Percentiles rank a stretch among this genome's conserved stretches.
These are phyloP conservation scores for Pythium vanterpoolii DNA, from an alignment of 352 stramenopile genomes.

Conservation along the genomic window DNA sequence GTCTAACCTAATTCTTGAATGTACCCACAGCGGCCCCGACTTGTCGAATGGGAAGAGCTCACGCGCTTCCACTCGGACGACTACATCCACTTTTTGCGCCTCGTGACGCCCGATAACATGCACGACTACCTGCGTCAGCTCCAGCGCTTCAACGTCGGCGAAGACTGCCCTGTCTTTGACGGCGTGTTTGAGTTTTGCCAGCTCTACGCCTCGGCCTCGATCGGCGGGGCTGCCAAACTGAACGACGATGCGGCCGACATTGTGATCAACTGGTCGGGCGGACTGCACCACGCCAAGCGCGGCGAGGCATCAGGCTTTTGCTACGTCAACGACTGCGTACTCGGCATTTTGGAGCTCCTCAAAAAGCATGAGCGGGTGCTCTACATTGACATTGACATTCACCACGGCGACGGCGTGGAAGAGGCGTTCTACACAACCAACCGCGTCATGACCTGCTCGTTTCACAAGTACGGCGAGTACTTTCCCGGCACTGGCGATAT, in stretches of 20 bases:
- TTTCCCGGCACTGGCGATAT: constrained; percentile 96
- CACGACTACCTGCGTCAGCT: constrained; percentile 93
- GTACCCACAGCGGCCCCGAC: constrained; percentile 78
- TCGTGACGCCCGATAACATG: constrained; percentile 99
- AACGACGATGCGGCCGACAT: constrained; percentile 96
- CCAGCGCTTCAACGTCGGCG: constrained; percentile 97
- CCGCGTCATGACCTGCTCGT: constrained; percentile 97
- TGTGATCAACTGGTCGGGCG: constrained; percentile 99
- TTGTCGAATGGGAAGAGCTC: constrained; percentile 96
- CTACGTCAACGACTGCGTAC: constrained; percentile 99
- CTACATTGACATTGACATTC: constrained; percentile 99
- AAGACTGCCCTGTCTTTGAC: constrained; percentile 99
- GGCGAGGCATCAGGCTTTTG: constrained; percentile 98
- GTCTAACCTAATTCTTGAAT: constrained; percentile 5
- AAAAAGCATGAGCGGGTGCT: constrained; percentile 97
- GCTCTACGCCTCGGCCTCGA: constrained; percentile 96
- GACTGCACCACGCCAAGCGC: constrained; percentile 98
- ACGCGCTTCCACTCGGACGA: constrained; percentile 99
- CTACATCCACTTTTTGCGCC: constrained; percentile 99
- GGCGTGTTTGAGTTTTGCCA: constrained; percentile 99
- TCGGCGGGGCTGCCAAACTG: constrained; percentile 94
- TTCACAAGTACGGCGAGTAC: constrained; percentile 99
- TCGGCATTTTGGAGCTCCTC: constrained; percentile 98
- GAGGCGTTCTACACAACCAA: constrained; percentile 99
- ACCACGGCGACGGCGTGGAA: constrained; percentile 98